Conservation (phyloP, 257 asterid genomes). For the Solanum megistacrolobum region DNA sequence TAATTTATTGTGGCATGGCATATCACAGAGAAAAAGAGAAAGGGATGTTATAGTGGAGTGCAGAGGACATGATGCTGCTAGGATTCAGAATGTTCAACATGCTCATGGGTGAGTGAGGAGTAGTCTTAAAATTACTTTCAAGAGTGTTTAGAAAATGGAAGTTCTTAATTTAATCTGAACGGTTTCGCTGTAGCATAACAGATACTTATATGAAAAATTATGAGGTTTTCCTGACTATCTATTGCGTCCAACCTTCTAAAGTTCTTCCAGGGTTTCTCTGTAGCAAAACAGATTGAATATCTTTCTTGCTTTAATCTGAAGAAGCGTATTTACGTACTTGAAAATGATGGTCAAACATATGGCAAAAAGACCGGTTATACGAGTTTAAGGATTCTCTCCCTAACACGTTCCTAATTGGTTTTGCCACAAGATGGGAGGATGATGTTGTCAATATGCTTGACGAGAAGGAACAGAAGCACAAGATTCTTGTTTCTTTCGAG, state of each 20-base stretch:
- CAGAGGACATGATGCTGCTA: slow-evolving; percentile 97
- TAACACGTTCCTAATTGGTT: not conserved
- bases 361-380: not conserved
- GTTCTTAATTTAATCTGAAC: not conserved
- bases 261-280: not conserved
- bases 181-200: not conserved
- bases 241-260: not conserved
- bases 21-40: slow-evolving; percentile 50
- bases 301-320: not conserved
- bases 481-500: slow-evolving; percentile 58
- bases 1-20: not conserved
- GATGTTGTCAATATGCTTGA: slow-evolving; percentile 86
- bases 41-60: slow-evolving; percentile 75
- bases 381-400: not conserved
- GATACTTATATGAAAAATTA: not conserved
- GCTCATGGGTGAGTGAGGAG: slow-evolving; percentile 72
- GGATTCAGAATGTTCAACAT: slow-evolving; percentile 61
- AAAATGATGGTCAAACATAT: not conserved
- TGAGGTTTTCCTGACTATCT: not conserved
- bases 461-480: slow-evolving; percentile 42
- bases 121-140: not conserved
- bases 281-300: not conserved
- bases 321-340: not conserved
- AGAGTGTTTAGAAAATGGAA: not conserved
- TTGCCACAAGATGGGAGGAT: slow-evolving; percentile 71